Evolutionary conservation across 371 early-diverging fungal genomes (phyloP).

Genomic region (Rhizomucor pusillus): DNA sequence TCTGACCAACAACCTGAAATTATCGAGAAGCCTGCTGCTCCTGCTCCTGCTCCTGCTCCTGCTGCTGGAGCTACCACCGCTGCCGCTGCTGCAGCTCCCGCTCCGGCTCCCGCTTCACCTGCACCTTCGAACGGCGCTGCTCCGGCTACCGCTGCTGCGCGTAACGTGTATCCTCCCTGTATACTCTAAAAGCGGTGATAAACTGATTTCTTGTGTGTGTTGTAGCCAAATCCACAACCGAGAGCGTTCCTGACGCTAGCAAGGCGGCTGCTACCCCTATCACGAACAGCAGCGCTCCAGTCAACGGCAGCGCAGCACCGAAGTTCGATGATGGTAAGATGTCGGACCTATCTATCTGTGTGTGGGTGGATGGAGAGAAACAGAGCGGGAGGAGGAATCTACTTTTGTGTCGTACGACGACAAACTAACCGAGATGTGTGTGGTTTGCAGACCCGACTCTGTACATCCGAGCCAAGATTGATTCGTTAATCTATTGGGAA

Average conservation of each 20-base stretch:
- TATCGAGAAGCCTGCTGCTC: neutral
- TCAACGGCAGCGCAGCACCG: slow-evolving; percentile 14
- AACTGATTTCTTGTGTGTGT: too few species aligned
- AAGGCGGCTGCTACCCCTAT: too few species aligned
- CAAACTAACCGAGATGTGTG: neutral
- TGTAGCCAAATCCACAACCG: too few species aligned
- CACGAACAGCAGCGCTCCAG: too few species aligned
- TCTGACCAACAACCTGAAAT: neutral
- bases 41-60: neutral
- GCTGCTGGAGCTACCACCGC: neutral
- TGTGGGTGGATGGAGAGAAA: too few species aligned
- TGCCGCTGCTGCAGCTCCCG: slow-evolving; percentile 1
- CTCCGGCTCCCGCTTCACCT: slow-evolving; percentile 3
- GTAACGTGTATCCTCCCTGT: too few species aligned
- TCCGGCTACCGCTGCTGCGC: neutral
- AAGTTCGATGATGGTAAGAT: slow-evolving; percentile 50
- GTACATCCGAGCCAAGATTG: slow-evolving; percentile 42
- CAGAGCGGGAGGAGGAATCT: too few species aligned
- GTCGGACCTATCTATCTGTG: neutral
- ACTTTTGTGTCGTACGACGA: too few species aligned
- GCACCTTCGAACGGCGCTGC: neutral
- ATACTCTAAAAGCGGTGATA: too few species aligned
- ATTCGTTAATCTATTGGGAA: slow-evolving; percentile 57
- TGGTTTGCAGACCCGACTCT: slow-evolving; percentile 45
- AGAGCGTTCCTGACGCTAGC: too few species aligned